Evolutionary conservation across 106 monocot genomes (phyloP), one percentile per base, ranked within the genome.

Genomic region (Dioscorea dumetorum): DNA sequence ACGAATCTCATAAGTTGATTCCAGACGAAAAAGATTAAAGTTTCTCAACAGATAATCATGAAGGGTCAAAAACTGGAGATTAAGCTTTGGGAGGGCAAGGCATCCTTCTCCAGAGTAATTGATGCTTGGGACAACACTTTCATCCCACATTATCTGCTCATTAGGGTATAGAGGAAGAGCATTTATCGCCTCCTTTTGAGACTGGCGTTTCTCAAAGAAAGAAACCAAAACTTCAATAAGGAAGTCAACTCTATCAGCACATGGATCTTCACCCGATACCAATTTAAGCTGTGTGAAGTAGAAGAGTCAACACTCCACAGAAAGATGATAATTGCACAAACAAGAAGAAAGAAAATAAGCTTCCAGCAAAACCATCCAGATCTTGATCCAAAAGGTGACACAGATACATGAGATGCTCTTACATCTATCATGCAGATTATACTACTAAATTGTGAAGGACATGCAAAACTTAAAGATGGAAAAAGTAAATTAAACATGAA

Each of bases 81-180:
- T 99, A 54, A 99, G 93, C 73, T 99, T 99, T 57, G 99, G 99
- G 19, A 99, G 89, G 58, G 99, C 99, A 33, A 99, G 80, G 67
- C 99, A 99, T 2, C 99, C 99, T 79, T 99, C 99, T 50, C 99
- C 99, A 48, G 90, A 93, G 69, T 99, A 99, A 75, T 99, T 99
- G 50, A 99, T 99, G 73, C 99, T 99, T 48, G 99, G 99, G 52
- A 99, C 93, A 60, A 99, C 53, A 63, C 93, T 93, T 59, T 99
- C 99, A 78, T 99, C 90, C 99, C 99, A 99, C 99, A 99, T 99
- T 74, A 99, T 90, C 79, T 99, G 87, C 67, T 99, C 99, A 50
- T 99, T 99, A 56, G 99, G 99, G 70, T 99, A 99, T 4, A 99
- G 77, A 65, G 99, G 99, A 67, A 99, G 82, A 66, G 99, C 99